Percentiles rank a stretch among this genome's conserved stretches.
phyloP scores from a whole-genome alignment of 495 filamentous ascomycete genomes.

The Umbilicaria muhlenbergii region DNA sequence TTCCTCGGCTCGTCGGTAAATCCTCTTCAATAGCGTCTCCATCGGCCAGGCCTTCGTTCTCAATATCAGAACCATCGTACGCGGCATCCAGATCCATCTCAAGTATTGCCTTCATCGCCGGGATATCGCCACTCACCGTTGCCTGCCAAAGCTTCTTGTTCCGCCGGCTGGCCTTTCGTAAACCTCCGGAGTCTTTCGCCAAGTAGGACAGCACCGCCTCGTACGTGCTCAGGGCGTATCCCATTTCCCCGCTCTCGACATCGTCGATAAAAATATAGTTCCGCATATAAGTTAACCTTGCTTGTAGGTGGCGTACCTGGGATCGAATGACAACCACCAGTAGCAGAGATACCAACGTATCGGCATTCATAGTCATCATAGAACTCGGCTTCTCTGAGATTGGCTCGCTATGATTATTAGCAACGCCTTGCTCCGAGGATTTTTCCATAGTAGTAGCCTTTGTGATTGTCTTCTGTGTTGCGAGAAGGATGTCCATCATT shows the following conservation, averaged over 20 bases:
- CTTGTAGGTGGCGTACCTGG: slow-evolving; percentile 75
- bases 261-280: slow-evolving; percentile 95
- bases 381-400: slow-evolving; percentile 42
- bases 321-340: slow-evolving; percentile 87
- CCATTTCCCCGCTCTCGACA: slow-evolving; percentile 92
- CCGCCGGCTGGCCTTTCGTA: slow-evolving; percentile 68
- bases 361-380: slow-evolving; percentile 79
- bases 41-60: slow-evolving; percentile 24
- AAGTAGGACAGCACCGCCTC: slow-evolving; percentile 93
- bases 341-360: slow-evolving; percentile 84
- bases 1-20: neutral
- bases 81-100: slow-evolving; percentile 31
- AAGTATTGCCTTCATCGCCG: slow-evolving; percentile 62
- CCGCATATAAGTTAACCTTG: slow-evolving; percentile 79
- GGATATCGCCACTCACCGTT: slow-evolving; percentile 54
- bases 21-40: slow-evolving; percentile 19
- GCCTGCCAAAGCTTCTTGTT: slow-evolving; percentile 88
- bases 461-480: slow-evolving; percentile 77
- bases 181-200: slow-evolving; percentile 59
- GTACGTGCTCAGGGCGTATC: slow-evolving; percentile 91
- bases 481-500: slow-evolving; percentile 78
- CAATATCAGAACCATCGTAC: slow-evolving; percentile 19
- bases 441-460: slow-evolving; percentile 1
- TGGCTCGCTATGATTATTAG: slow-evolving; percentile 18
- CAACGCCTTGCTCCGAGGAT: slow-evolving; percentile 2